Evolutionary conservation across 148 eudicot species (phyloP).

Genomic region (Rhododendron griersonianum): DNA sequence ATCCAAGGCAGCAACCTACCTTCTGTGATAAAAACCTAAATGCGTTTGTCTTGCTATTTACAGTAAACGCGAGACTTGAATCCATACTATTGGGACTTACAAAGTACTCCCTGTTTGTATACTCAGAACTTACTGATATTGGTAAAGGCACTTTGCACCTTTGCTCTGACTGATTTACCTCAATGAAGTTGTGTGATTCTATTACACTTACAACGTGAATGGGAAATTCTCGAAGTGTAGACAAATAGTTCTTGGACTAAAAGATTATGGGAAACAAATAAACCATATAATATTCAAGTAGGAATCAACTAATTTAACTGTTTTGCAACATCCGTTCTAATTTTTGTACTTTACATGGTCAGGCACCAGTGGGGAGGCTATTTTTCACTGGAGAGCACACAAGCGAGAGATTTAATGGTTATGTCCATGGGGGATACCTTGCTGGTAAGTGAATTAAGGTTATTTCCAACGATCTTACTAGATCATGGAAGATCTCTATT

Average conservation of each 20-base stretch:
- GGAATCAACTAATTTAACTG: background rate
- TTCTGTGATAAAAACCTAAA: background rate
- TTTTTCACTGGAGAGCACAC: slow-evolving; percentile 93
- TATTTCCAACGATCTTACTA: background rate
- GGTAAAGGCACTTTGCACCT: background rate
- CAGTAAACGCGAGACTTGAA: background rate
- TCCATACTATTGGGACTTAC: background rate
- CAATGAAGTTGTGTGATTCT: background rate
- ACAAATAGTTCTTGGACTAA: background rate
- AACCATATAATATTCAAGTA: background rate
- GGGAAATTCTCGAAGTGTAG: background rate
- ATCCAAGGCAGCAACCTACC: background rate
- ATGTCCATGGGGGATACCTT: slow-evolving; percentile 84
- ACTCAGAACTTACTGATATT: background rate
- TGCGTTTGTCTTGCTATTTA: background rate
- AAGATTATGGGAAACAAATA: background rate
- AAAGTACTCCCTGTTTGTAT: background rate
- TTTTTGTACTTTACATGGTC: slow-evolving; percentile 7
- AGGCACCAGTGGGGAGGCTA: slow-evolving; percentile 74
- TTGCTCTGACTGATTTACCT: background rate
- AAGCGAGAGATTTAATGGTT: slow-evolving; percentile 79
- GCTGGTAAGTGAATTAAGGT: slow-evolving; percentile 43
- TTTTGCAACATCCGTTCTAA: background rate
- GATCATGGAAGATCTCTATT: background rate
- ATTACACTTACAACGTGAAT: background rate